phyloP scores from a whole-genome alignment of 1,139 yeast genomes.

The Diutina mesorugosa region DNA sequence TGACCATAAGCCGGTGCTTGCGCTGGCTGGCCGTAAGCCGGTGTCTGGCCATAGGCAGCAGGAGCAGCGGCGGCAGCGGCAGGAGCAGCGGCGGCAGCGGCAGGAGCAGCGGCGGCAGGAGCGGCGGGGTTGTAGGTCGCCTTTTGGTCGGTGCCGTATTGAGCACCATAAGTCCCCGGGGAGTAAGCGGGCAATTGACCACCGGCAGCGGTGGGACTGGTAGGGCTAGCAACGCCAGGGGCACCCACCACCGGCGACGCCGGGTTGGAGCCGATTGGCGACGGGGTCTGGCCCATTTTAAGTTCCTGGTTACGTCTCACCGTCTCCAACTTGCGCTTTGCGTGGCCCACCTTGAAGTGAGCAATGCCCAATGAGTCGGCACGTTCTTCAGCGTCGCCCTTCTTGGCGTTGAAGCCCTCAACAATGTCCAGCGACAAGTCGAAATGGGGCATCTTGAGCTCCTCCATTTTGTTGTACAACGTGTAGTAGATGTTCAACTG shows the following conservation, averaged over 20 bases:
- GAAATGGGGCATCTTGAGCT: slow-evolving; percentile 92
- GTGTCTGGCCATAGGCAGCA: slow-evolving; percentile 6
- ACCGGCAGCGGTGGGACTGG: background rate
- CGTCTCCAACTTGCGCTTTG: slow-evolving; percentile 65
- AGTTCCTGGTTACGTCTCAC: background rate
- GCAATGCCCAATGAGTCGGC: slow-evolving; percentile 80
- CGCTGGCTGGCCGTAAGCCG: slow-evolving; percentile 5
- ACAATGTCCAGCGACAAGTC: slow-evolving; percentile 74
- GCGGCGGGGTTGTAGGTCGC: background rate
- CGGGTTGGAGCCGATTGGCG: background rate
- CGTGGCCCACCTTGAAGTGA: slow-evolving; percentile 82
- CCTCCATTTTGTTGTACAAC: slow-evolving; percentile 80
- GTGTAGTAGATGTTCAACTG: slow-evolving; percentile 94
- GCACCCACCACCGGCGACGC: background rate
- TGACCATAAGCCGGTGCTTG: slow-evolving; percentile 4
- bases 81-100: slow-evolving; percentile 12
- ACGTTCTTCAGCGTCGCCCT: slow-evolving; percentile 84
- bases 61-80: slow-evolving; percentile 7
- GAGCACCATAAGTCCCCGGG: background rate
- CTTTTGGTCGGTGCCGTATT: slow-evolving; percentile 1
- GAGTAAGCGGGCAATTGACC: background rate
- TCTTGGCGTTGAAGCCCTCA: slow-evolving; percentile 65
- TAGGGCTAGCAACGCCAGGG: background rate
- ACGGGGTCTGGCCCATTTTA: background rate
- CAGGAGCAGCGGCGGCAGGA: slow-evolving; percentile 8